Conservation (phyloP, 2,329 filamentous ascomycete genomes). For the Talaromyces sp. region DNA sequence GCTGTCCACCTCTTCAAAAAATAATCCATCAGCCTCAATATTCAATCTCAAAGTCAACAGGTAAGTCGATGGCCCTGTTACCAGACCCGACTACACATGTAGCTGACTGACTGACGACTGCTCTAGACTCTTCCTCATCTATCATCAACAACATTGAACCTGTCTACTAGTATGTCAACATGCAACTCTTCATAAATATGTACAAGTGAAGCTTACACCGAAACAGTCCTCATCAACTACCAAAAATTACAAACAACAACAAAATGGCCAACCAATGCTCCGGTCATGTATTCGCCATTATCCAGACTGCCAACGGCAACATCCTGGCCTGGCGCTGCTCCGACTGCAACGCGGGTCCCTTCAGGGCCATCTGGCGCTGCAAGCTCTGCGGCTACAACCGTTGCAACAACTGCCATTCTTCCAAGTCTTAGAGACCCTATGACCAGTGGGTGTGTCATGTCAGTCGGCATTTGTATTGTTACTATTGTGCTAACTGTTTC, state of each 20-base stretch:
- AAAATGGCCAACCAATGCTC: conserved; percentile 37
- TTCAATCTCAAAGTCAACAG: no score
- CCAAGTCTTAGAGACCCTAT: background rate
- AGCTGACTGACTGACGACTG: background rate
- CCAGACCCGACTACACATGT: no score
- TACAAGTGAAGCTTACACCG: background rate
- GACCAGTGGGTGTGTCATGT: background rate
- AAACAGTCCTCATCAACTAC: background rate
- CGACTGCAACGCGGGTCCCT: conserved; percentile 37
- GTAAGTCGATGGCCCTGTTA: background rate
- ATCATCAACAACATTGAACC: no score
- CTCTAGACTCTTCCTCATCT: background rate
- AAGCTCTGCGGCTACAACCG: conserved; percentile 38
- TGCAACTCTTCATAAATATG: background rate
- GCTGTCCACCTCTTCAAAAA: background rate
- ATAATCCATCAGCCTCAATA: no score
- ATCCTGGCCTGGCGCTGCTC: conserved; percentile 41
- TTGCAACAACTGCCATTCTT: conserved; percentile 29
- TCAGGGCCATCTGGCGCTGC: conserved; percentile 39
- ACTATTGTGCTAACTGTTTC: background rate
- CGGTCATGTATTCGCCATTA: conserved; percentile 33
- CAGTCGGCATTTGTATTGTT: background rate
- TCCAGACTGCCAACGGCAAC: conserved; percentile 38
- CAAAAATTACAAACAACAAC: background rate
- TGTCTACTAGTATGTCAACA: background rate